Evolutionary conservation across 805 yeast species (phyloP).

Genomic region (Candida verbasci): DNA sequence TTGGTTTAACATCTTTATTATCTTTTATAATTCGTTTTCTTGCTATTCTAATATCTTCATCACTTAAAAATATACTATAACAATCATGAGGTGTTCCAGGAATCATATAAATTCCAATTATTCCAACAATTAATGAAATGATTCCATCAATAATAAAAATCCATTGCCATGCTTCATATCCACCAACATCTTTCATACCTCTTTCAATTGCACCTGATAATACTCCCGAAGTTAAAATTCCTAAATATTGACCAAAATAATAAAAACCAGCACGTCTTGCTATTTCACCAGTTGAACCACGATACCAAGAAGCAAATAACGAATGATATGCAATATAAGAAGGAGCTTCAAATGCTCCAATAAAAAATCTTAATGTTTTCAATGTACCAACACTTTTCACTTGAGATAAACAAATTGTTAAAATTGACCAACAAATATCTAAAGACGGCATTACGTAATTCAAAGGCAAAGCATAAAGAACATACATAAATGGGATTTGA

Average conservation of each 20-base stretch:
- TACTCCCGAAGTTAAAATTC: constrained; percentile 57
- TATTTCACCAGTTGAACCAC: constrained; percentile 43
- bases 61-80: constrained; percentile 28
- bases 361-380: constrained; percentile 58
- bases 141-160: constrained; percentile 62
- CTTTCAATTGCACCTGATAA: constrained; percentile 53
- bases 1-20: constrained; percentile 17
- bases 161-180: constrained; percentile 70
- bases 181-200: constrained; percentile 44
- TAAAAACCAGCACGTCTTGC: constrained; percentile 57
- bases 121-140: constrained; percentile 53
- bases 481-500: constrained; percentile 58
- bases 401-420: constrained; percentile 53
- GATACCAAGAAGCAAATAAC: constrained; percentile 44
- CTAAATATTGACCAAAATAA: constrained; percentile 60
- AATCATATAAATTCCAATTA: constrained; percentile 49
- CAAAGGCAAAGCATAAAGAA: constrained; percentile 53
- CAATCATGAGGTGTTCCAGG: constrained; percentile 63
- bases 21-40: constrained; percentile 21
- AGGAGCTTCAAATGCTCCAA: constrained; percentile 67
- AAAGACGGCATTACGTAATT: constrained; percentile 48
- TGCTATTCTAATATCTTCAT: constrained; percentile 31
- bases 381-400: constrained; percentile 47
- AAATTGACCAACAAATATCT: constrained; percentile 65
- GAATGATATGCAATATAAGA: constrained; percentile 33